phyloP scores from a whole-genome alignment of 1,139 yeast species.

The Hemisphaericaspora xylanilytica region DNA sequence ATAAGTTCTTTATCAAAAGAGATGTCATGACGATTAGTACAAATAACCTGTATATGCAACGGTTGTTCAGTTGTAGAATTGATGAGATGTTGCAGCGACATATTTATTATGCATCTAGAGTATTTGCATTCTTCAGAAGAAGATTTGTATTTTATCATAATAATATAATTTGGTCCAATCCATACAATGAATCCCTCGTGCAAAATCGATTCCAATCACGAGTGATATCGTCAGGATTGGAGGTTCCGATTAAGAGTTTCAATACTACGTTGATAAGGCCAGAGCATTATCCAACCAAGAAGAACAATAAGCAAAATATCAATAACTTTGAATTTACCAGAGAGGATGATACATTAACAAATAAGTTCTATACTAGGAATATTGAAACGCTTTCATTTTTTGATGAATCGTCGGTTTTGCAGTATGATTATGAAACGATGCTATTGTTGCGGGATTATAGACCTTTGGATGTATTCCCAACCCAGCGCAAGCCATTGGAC shows the following conservation, averaged over 20 bases:
- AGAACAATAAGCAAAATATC: slow-evolving; percentile 1
- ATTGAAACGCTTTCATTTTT: slow-evolving; percentile 30
- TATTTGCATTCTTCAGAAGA: slow-evolving; percentile 26
- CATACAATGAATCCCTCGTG: slow-evolving; percentile 12
- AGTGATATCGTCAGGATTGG: slow-evolving; percentile 18
- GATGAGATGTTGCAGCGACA: slow-evolving; percentile 24
- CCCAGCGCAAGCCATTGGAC: slow-evolving; percentile 6
- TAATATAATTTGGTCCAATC: slow-evolving; percentile 21
- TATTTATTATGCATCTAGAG: slow-evolving; percentile 26
- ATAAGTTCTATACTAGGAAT: slow-evolving; percentile 25
- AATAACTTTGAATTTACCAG: slow-evolving; percentile 16
- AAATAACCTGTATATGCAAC: slow-evolving; percentile 14
- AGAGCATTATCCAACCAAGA: slow-evolving; percentile 29
- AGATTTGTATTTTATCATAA: slow-evolving; percentile 20
- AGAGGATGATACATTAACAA: slow-evolving; percentile 23
- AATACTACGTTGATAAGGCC: slow-evolving; percentile 31
- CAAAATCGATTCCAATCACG: slow-evolving; percentile 19
- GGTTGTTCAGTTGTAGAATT: slow-evolving; percentile 11
- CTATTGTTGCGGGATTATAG: slow-evolving; percentile 30
- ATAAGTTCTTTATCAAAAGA: slow-evolving; percentile 13
- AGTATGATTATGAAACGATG: slow-evolving; percentile 26
- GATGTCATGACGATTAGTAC: slow-evolving; percentile 15
- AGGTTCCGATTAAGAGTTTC: slow-evolving; percentile 27
- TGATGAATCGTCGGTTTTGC: slow-evolving; percentile 20
- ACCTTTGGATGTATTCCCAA: slow-evolving; percentile 15